These are phyloP conservation scores for Aureobasidium sp. DNA, from an alignment of 2,329 filamentous ascomycete species.

Conservation along the genomic window DNA sequence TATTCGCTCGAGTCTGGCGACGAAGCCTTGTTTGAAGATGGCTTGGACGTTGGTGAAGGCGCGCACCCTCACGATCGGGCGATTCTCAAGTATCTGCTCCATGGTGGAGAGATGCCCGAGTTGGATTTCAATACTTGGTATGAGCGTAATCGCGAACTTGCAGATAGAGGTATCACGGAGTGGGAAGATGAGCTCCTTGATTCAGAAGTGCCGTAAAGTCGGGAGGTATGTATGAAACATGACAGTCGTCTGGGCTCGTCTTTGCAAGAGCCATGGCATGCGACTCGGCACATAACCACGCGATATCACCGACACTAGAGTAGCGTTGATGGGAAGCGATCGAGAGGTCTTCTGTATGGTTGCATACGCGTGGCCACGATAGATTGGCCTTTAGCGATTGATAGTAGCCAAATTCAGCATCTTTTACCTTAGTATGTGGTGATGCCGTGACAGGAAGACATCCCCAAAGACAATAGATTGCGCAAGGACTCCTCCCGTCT, in stretches of 20 bases:
- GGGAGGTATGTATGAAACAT: background rate
- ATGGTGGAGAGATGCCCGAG: constrained; percentile 6
- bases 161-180: background rate
- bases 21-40: constrained; percentile 3
- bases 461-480: constrained; percentile 2
- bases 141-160: constrained; percentile 1
- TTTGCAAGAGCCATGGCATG: background rate
- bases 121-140: constrained; percentile 8
- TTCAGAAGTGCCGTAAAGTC: background rate
- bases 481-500: background rate
- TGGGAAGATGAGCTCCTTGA: constrained; percentile 7
- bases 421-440: background rate
- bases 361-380: background rate
- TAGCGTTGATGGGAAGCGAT: background rate
- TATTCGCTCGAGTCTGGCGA: constrained; percentile 17
- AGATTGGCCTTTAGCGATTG: background rate
- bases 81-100: background rate
- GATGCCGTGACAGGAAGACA: background rate
- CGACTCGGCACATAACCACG: background rate
- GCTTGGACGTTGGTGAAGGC: constrained; percentile 5
- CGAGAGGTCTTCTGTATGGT: background rate
- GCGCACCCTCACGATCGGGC: constrained; percentile 9
- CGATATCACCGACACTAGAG: background rate
- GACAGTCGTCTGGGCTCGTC: background rate
- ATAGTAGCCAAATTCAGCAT: background rate